Evolutionary conservation across 257 asterid genomes (phyloP), one percentile per base, ranked within the genome.

Genomic region (Apocynum venetum): DNA sequence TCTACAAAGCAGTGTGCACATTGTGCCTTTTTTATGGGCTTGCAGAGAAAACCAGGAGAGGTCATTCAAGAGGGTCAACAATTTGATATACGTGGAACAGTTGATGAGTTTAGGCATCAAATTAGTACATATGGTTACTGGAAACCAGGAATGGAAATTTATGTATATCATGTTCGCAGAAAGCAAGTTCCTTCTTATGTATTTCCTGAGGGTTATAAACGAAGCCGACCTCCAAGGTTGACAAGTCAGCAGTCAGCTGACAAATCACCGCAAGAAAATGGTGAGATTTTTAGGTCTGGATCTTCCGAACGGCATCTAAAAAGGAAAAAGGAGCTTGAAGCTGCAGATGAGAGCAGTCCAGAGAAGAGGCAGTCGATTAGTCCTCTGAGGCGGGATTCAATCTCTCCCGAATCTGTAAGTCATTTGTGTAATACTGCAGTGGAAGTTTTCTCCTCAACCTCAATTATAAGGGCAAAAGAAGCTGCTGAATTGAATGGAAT

Each of bases 91-190:
- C 96, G 99, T 47, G 88, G 84, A 78, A 93, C 97, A 56, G 99
- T 96, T 68, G 99, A 93, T 31, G 97, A 91, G 82, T 96, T 96
- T 83, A 89, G 93, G 84, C 94, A 87, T 83, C 96, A 93, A 77
- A 88, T 93, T 81, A 84, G 83, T 77, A 87, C 88, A 31, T 96
- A 92, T 83, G 3, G 81, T 86, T 91, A 88, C 86, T 91, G 98
- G 98, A 93, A 89, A 74, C 97, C 96, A 1, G 97, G 97, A 57
- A 96, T 92, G 99, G 96, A 93, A 76, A 91, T 96, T 59, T 89
- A 86, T 47, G 97, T 96, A 52, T 91, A 90, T 78, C 99, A 96
- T 80, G 90, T 93, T 75, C 96, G 97, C 74, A 86, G 97, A 82
- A 96, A 88, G 90, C 96, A 93, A 84, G 87, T 96, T 55, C 99